Evolutionary conservation across 306 rosid species (phyloP).

Genomic region (Vigna hirtella): DNA sequence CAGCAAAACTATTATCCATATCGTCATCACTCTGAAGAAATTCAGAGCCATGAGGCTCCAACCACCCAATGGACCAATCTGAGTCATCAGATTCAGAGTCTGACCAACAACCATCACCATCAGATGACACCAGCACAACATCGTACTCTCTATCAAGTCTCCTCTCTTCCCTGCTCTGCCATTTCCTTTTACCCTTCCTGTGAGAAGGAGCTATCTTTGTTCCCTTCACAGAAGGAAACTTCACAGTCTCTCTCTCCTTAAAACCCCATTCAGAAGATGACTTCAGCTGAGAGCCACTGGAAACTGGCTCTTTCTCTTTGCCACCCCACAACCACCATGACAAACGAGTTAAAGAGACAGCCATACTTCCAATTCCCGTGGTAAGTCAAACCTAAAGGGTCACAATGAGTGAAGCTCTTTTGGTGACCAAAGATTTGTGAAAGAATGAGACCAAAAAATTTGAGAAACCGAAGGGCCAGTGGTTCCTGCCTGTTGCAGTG

Average conservation of each 20-base stretch:
- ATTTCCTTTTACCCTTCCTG: constrained; percentile 65
- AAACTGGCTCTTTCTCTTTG: constrained; percentile 71
- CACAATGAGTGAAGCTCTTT: constrained; percentile 35
- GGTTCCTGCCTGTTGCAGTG: constrained; percentile 78
- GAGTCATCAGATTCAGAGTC: constrained; percentile 85
- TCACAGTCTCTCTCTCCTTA: constrained; percentile 67
- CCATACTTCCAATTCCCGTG: constrained; percentile 58
- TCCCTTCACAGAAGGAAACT: constrained; percentile 63
- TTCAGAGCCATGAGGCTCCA: constrained; percentile 86
- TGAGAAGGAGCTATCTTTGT: constrained; percentile 58
- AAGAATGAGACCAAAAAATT: constrained; percentile 45
- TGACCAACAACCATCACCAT: constrained; percentile 68
- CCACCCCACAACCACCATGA: constrained; percentile 80
- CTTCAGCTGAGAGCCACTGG: constrained; percentile 57
- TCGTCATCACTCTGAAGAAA: constrained; percentile 68
- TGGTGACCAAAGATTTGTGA: constrained; percentile 38
- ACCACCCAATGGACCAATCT: constrained; percentile 93
- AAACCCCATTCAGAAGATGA: constrained; percentile 67
- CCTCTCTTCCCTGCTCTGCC: constrained; percentile 80
- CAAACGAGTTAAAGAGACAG: constrained; percentile 73
- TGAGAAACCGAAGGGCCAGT: constrained; percentile 50
- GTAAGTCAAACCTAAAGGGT: constrained; percentile 28
- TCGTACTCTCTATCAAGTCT: constrained; percentile 79
- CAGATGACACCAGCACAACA: constrained; percentile 84
- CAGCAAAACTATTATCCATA: constrained; percentile 77